Base-by-base conservation (phyloP, 495 filamentous ascomycete genomes). In the Penicillium antarcticum region DNA sequence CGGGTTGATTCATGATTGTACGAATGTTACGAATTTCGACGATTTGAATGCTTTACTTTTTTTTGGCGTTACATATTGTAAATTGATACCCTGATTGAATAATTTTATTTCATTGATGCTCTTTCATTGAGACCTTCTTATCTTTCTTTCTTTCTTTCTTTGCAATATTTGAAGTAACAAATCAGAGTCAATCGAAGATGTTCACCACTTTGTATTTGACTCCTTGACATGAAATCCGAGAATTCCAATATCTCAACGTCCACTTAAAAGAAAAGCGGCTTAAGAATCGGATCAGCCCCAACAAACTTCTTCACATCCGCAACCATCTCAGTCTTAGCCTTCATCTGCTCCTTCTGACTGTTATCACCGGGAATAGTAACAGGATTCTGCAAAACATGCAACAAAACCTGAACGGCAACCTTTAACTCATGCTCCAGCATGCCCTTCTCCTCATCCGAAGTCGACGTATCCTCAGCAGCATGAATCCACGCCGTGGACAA, bases 401-500 rank as follows among this genome's bases (percentile, higher is more conserved):
- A 75, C 57, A 74, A 39, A 12, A 71, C 33, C 42, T 58, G 62
- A 12, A 71, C 70, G 2, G 63, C 56, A 13, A 67, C 65, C 41
- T 71, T 70, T 50, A 91, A 62, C 53, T 79, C 72, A 14, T 55
- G 46, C 63, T 74, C 73, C 21, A 87, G 53, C 2, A 31, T 45
- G n/a, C 12, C 16, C 17, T 58, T 57, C 47, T 67, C 60, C 7
- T 52, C 37, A 36, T 60, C 59, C 17, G 26, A 29, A 29, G 6
- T 7, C 26, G 26, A 29, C 6, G 26, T 1, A 16, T 82, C 76
- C 3, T 82, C 77, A 5, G 62, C 42, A 12, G 85, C 54, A 57
- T 81, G 79, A 4, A 82, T 57, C 89, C 89, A 96, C 60, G 86
- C 86, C 3, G 84, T 58, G 21, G 76, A 71, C 0, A 91, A 49